Evolutionary conservation across 1,139 yeast genomes (phyloP).

Genomic region (Pneumocystis wakefieldiae): DNA sequence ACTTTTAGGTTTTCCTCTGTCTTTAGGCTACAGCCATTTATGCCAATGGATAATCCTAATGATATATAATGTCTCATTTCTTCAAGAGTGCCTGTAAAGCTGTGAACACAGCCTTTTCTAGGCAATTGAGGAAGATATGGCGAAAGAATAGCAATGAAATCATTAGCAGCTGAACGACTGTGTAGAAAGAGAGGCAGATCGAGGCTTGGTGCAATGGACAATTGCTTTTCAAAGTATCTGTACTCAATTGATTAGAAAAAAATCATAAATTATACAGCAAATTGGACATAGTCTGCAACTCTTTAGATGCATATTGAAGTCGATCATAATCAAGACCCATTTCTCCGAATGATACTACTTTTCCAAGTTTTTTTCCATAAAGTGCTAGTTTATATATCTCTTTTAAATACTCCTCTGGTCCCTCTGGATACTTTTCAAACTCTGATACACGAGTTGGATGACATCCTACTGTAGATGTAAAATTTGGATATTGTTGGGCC

Average conservation of each 20-base stretch:
- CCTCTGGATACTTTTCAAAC: conserved; percentile 3
- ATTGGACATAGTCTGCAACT: conserved; percentile 36
- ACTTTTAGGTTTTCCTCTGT: conserved; percentile 58
- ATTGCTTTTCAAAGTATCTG: conserved; percentile 52
- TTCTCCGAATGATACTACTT: conserved; percentile 19
- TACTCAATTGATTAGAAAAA: not conserved
- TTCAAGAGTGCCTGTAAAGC: conserved; percentile 71
- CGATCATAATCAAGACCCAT: conserved; percentile 67
- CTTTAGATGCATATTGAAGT: conserved; percentile 54
- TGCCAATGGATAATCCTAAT: conserved; percentile 56
- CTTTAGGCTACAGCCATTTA: conserved; percentile 86
- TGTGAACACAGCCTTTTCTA: conserved; percentile 67
- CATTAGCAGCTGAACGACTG: conserved; percentile 77
- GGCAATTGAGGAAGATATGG: conserved; percentile 35
- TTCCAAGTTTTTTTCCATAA: conserved; percentile 36
- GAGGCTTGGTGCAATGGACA: conserved; percentile 43
- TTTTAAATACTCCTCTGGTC: conserved; percentile 24
- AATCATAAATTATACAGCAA: not conserved
- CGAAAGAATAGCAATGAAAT: conserved; percentile 46
- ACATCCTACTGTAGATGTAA: conserved; percentile 69
- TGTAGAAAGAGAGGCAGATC: conserved; percentile 71
- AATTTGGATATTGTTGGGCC: conserved; percentile 24
- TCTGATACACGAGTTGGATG: conserved; percentile 40
- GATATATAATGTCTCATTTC: conserved; percentile 41
- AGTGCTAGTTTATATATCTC: conserved; percentile 37